Evolutionary conservation across 805 yeast species (phyloP), one percentile per base, ranked within the genome.

Genomic region (Schwanniomyces sp.): DNA sequence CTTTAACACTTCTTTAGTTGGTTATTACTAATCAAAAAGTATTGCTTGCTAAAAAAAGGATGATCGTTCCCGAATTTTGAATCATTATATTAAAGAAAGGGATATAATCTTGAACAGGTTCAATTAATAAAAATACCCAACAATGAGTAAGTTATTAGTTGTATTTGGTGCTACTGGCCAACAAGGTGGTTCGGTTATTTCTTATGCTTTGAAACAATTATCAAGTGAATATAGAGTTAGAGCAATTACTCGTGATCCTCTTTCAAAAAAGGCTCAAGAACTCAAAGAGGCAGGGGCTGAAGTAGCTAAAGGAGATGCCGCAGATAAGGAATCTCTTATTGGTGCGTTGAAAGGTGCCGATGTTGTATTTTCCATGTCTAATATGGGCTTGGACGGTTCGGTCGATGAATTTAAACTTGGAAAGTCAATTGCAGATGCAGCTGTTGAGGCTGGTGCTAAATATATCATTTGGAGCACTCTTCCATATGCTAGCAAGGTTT

Each of bases 181-280:
- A 81, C 59, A 55, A 44, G 58, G 58, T 24, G 47, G 59, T 17
- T 52, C 58, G 2, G 46, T 55, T 29, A 40, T 51, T n/a, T 26
- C 37, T 7, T 24, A 36, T 29, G 45, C 54, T 9, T 44, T 50
- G 3, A 29, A 44, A 7, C 46, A 48, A 11, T 43, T 54, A 10
- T 34, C 51, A 4, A 24, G 17, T 5, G 37, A 48, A 28, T 54
- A 36, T 40, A 52, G 27, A 30, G 36, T 54, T 34, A 41, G 58
- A 11, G 58, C 40, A 25, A 24, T 54, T 17, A 54, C 58, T 18
- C 45, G 56, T 11, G 44, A 53, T 39, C 34, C 48, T 5, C 9
- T 42, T 25, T 39, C 24, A 7, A 16, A 26, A 10, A 26, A 41
- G 14, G 46, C 52, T 27, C 24, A 43, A 34, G 49, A 24, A 11